Evolutionary conservation across 345 rosid genomes (phyloP), one percentile per base, ranked within the genome.

Genomic region (Citrus unshiu): DNA sequence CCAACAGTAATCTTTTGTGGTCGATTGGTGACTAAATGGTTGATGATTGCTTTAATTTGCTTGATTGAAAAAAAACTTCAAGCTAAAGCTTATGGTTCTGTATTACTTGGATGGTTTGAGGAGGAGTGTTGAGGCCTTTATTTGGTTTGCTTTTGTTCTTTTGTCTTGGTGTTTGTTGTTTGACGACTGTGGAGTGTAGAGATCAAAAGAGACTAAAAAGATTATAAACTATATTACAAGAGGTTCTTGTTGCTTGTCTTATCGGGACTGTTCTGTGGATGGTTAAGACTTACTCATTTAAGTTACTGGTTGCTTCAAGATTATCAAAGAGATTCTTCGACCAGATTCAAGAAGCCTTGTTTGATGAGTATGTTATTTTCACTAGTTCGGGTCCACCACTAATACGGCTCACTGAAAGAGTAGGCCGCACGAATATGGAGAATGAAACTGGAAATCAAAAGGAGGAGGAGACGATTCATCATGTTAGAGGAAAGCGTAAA

Each of bases 271-370:
- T 82, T 54, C 64, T 87, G 3, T 89, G 94, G 91, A 59, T 88
- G 35, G 68, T 83, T 29, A 91, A 91, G 76, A 89, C 88, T 2
- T 83, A 14, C 39, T 35, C 39, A 6, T 71, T 89, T 1, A 87
- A 91, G 78, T 25, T 88, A 32, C 74, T 88, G 54, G 87, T 91
- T 64, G 82, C 94, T 73, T 84, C 90, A 12, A 49, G 56, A 14
- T 64, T 91, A 83, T 79, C 92, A 86, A 66, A 83, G 82, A 82
- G 90, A 82, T 89, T 89, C 85, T 89, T 91, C 37, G 94, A 89
- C 25, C 78, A 90, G 79, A 91, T 88, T 83, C 92, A 91, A 58
- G 92, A 91, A 49, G 84, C 92, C 3, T 72, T 89, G 68, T 89
- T 88, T 68, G 90, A 89, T 83, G 93, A 88, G 71, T 89, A 87